These are phyloP conservation scores for Isoetes engelmannii DNA, from an alignment of 83 land plant genomes.

Conservation along the genomic window DNA sequence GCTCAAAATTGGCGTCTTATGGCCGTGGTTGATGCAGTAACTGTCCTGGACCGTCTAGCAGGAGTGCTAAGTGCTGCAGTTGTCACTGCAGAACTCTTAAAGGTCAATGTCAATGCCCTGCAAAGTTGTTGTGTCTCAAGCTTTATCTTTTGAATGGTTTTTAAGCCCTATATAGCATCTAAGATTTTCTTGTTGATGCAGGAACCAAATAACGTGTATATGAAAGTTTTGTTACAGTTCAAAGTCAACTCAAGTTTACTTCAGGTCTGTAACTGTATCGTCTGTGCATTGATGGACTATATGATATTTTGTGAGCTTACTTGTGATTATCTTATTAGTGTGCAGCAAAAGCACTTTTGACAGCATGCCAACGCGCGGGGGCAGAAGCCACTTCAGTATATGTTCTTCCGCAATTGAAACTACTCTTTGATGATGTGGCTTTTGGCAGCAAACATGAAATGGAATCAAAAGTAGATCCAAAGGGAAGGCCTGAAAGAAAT, in stretches of 20 bases:
- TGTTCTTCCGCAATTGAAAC: slow-evolving; percentile 59
- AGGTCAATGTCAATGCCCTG: slow-evolving; percentile 36
- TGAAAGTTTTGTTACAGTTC: no score
- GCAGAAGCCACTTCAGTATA: slow-evolving; percentile 54
- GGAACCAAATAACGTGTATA: no score
- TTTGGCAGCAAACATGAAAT: slow-evolving; percentile 26
- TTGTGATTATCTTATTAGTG: no score
- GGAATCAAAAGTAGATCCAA: neutral
- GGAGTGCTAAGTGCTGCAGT: slow-evolving; percentile 42
- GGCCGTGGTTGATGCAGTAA: slow-evolving; percentile 58
- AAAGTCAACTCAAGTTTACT: no score
- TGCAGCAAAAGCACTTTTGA: slow-evolving; percentile 59
- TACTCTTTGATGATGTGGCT: slow-evolving; percentile 67
- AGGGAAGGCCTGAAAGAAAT: no score
- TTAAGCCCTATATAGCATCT: neutral
- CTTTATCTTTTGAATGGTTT: neutral
- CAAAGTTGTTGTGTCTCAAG: neutral
- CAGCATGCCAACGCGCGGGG: slow-evolving; percentile 59
- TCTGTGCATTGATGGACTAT: no score
- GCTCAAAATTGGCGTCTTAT: slow-evolving; percentile 64
- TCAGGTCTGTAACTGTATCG: no score
- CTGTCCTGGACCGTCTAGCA: slow-evolving; percentile 53
- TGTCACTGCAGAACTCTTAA: slow-evolving; percentile 58
- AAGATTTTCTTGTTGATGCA: no score
- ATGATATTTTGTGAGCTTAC: no score